Conservation (phyloP, 495 filamentous ascomycete species). For the Aspergillus biplanus region DNA sequence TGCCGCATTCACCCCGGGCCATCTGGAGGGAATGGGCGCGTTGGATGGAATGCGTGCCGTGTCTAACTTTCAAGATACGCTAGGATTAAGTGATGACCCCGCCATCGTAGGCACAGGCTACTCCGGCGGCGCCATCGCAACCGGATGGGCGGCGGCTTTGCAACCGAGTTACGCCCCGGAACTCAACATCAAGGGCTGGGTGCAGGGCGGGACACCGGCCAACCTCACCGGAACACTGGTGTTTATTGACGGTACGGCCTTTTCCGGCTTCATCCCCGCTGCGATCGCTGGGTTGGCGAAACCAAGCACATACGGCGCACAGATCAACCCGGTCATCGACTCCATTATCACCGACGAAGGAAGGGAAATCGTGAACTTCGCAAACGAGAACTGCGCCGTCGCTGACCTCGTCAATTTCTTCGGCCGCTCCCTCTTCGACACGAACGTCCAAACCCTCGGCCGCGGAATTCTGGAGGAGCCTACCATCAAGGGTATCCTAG, state of each 20-base stretch:
- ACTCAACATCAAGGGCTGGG: slow-evolving; percentile 51
- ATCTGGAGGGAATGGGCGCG: slow-evolving; percentile 38
- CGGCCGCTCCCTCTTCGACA: slow-evolving; percentile 30
- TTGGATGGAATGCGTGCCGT: slow-evolving; percentile 43
- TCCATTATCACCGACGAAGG: slow-evolving; percentile 30
- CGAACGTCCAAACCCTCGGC: slow-evolving; percentile 33
- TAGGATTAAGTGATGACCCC: slow-evolving; percentile 29
- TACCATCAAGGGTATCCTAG: slow-evolving; percentile 26
- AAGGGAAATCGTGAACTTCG: slow-evolving; percentile 17
- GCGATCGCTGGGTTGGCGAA: slow-evolving; percentile 33
- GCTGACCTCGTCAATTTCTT: slow-evolving; percentile 26
- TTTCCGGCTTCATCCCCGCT: slow-evolving; percentile 35
- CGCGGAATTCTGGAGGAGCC: slow-evolving; percentile 27
- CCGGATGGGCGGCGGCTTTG: slow-evolving; percentile 56
- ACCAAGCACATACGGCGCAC: slow-evolving; percentile 37
- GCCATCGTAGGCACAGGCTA: slow-evolving; percentile 50
- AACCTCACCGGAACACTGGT: slow-evolving; percentile 39
- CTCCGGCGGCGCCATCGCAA: slow-evolving; percentile 59
- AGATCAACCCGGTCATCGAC: slow-evolving; percentile 31
- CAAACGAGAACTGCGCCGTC: slow-evolving; percentile 27
- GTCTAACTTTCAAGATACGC: slow-evolving; percentile 23
- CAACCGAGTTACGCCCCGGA: slow-evolving; percentile 58
- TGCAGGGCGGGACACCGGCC: slow-evolving; percentile 50
- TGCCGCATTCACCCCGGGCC: slow-evolving; percentile 35
- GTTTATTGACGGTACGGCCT: slow-evolving; percentile 31